A percentile compares a stretch with the other conserved stretches of the same genome.
phyloP scores from a whole-genome alignment of 495 filamentous ascomycete species.

The Podospora pseudoanserina region DNA sequence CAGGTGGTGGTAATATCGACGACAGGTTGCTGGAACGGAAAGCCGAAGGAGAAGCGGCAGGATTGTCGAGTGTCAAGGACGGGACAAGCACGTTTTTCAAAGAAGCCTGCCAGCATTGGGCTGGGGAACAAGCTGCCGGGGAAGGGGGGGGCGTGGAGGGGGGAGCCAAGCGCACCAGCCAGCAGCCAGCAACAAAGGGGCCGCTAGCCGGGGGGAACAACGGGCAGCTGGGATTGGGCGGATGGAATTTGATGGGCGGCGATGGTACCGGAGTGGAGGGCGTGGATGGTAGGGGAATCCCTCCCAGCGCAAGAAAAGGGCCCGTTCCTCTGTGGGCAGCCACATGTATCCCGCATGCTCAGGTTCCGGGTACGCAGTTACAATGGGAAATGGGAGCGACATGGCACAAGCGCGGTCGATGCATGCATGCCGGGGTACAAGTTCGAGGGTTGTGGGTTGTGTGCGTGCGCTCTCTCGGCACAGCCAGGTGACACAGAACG shows the following conservation, averaged over 20 bases:
- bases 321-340: conserved; percentile 17
- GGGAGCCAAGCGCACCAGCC: conserved; percentile 12
- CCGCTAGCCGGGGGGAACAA: conserved; percentile 9
- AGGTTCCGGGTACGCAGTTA: conserved; percentile 20
- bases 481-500: conserved; percentile 3
- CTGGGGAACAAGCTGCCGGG: conserved; percentile 14
- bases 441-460: not conserved
- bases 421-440: not conserved
- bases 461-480: conserved; percentile 7
- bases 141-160: conserved; percentile 11
- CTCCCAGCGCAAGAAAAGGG: conserved; percentile 13
- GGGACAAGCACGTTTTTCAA: conserved; percentile 40
- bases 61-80: conserved; percentile 19
- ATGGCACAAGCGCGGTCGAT: conserved; percentile 2
- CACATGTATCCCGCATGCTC: conserved; percentile 27
- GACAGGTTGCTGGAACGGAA: conserved; percentile 9
- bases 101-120: conserved; percentile 26
- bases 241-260: conserved; percentile 2
- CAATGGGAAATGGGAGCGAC: conserved; percentile 1
- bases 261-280: conserved; percentile 1
- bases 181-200: conserved; percentile 6
- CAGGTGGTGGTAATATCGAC: conserved; percentile 15
- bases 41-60: conserved; percentile 17
- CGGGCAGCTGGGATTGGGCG: conserved; percentile 12
- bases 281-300: conserved; percentile 8